Evolutionary conservation across 208 protist genomes (phyloP), one percentile per base, ranked within the genome.

Genomic region (Leishmania tarentolae): DNA sequence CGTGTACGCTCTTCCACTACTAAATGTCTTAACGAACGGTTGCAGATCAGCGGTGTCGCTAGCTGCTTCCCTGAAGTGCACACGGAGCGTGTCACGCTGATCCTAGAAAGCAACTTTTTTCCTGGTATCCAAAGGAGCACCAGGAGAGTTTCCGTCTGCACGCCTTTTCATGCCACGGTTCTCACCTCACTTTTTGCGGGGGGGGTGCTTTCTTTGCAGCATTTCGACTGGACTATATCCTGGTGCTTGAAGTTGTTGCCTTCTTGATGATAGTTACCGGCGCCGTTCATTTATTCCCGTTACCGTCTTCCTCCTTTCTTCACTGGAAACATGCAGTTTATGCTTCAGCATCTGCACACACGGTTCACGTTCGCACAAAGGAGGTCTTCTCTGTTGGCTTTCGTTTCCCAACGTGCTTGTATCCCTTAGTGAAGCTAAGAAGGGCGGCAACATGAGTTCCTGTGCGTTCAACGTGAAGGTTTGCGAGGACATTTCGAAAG

Each of bases 381-480:
- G 17, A 3, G 7, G 0, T 2, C 17, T 24, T 17, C 68, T 15
- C 4, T 50, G 24, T 21, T 13, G 17, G 19, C 42, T 4, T 11
- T 46, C 0, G 19, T 72, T 46, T 46, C 15, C 68, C 8, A n/a
- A 31, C 2, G 2, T 19, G 9, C 21, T 50, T 35, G 3, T 42
- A 4, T 52, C 9, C 9, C 15, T 11, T 15, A 8, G 19, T 9
- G 0, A 3, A 52, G 68, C 68, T 50, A 0, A 0, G 9, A 9
- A 0, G 4, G 1, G 3, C 24, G 37, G 42, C 21, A 46, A 4
- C 21, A 87, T 81, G 80, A 80, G 65, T 61, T 65, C 59, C 61
- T 94, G 92, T 72, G 61, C 83, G 5, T 89, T 89, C 65, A 69
- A 63, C 2, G 81, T 93, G 65, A 71, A 85, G 57, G 78, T 94